Percentiles rank a stretch among this genome's conserved stretches.
Conservation (phyloP, 352 stramenopile species). For the Globisporangium perplexum region DNA sequence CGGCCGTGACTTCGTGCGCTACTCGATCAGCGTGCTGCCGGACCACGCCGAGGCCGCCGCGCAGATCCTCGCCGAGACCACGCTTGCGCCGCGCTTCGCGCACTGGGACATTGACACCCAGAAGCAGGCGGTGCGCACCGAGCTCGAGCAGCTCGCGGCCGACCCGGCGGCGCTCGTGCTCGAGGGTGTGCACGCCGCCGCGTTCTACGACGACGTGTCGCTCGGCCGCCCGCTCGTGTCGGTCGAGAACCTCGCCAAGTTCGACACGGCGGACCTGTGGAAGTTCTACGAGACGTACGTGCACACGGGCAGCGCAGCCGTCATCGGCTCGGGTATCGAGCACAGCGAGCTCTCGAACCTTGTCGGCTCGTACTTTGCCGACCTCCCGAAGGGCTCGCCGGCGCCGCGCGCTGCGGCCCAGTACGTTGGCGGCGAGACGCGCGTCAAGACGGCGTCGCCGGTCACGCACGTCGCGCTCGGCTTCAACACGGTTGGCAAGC, state of each 20-base stretch:
- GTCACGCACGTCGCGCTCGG: conserved; percentile 74
- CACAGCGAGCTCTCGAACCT: conserved; percentile 58
- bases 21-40: conserved; percentile 71
- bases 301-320: conserved; percentile 48
- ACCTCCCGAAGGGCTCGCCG: conserved; percentile 26
- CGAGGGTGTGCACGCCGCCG: conserved; percentile 62
- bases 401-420: conserved; percentile 24
- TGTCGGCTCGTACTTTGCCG: conserved; percentile 59
- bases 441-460: conserved; percentile 46
- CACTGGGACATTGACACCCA: conserved; percentile 73
- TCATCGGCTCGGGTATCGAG: conserved; percentile 57
- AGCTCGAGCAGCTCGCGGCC: conserved; percentile 34
- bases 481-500: conserved; percentile 49
- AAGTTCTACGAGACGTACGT: conserved; percentile 69
- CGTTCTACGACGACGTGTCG: conserved; percentile 77
- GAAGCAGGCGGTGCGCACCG: conserved; percentile 59
- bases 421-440: conserved; percentile 78
- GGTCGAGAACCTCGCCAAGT: conserved; percentile 48
- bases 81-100: conserved; percentile 66
- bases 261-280: conserved; percentile 40
- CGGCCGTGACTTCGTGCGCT: conserved; percentile 71
- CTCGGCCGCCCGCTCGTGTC: conserved; percentile 48
- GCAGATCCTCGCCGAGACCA: conserved; percentile 76
- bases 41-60: conserved; percentile 59
- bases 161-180: conserved; percentile 41